Percentiles rank a stretch among this genome's conserved stretches.
These are phyloP conservation scores for Ulmus americana DNA, from an alignment of 331 rosid genomes.

Conservation along the genomic window DNA sequence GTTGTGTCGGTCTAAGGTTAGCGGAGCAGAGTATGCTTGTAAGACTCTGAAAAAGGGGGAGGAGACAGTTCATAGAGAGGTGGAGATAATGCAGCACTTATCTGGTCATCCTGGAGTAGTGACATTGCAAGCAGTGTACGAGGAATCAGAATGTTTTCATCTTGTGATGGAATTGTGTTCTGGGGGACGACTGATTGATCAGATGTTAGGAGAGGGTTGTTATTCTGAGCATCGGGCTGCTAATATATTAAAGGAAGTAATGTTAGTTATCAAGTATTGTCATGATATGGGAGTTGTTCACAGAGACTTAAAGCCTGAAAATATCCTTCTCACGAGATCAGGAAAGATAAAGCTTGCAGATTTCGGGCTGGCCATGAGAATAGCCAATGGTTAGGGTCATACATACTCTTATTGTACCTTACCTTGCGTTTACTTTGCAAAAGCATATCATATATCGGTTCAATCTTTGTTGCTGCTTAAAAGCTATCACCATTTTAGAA, in stretches of 20 bases:
- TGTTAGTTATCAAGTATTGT: conserved; percentile 89
- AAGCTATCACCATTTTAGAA: not conserved
- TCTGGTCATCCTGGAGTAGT: conserved; percentile 96
- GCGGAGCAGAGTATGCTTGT: conserved; percentile 79
- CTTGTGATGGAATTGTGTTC: conserved; percentile 95
- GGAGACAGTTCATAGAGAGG: conserved; percentile 94
- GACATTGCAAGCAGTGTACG: conserved; percentile 88
- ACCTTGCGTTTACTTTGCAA: not conserved
- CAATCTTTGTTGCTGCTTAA: not conserved
- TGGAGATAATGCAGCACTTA: conserved; percentile 98
- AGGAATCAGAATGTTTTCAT: conserved; percentile 78
- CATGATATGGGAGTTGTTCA: conserved; percentile 99
- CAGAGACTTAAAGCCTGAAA: conserved; percentile 94
- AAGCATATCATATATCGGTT: not conserved
- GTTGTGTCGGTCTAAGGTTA: conserved; percentile 55
- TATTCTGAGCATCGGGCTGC: conserved; percentile 86
- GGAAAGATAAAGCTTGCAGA: conserved; percentile 97
- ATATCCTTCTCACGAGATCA: conserved; percentile 69
- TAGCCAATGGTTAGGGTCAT: conserved; percentile 57
- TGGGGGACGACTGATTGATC: conserved; percentile 83
- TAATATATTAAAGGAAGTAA: conserved; percentile 75
- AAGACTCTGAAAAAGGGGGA: conserved; percentile 88
- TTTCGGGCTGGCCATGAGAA: conserved; percentile 95
- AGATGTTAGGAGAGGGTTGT: conserved; percentile 57
- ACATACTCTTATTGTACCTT: not conserved